Base-by-base conservation (phyloP, 768 basidiomycete genomes). In the Podaxis mareebaensis region DNA sequence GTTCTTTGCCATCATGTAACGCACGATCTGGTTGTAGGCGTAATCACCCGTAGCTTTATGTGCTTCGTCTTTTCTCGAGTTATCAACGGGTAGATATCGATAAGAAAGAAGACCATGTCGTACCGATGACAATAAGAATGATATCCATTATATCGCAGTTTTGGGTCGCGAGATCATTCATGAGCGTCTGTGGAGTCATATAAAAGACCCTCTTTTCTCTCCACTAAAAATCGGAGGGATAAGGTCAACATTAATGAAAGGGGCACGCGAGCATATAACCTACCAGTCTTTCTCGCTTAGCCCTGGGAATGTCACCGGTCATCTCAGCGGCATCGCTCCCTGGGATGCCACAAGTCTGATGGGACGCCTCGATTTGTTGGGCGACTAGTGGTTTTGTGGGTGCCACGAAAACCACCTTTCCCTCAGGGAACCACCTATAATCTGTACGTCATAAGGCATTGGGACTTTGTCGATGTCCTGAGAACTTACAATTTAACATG, bases 301-400 rank as follows among this genome's bases (percentile, higher is more conserved):
- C 61, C 60, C 76, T 81, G 2, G 82, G 70, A 30, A 86, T 88
- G 26, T 89, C 80, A 2, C 96, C 96, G 0, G 95, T 98, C 67
- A 99, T 76, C 70, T 97, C 95, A 8, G 87, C 81, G 0, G 94
- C 92, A 70, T 96, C 92, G 56, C 78, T 80, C 4, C 92, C 91
- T 17, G 95, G 93, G 57, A 99, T 98, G 5, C 97, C 97, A 68
- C 96, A 98, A 4, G 89, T 88, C 71, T 89, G 82, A 69, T 97
- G 97, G 71, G 93, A 98, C 1, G 97, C 96, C 56, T 90, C 86
- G 42, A 98, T 86, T 71, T 99, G 97, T 71, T 99, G 97, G 3
- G 93, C 87, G 26, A 99, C 97, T 5, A 99, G 83, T 4, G 97
- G 97, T 70, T 96, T 96, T 2, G 97, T 95, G 1, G 96, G 96